phyloP scores from a whole-genome alignment of 164 flowering plant species.

The Vitis rupestris region DNA sequence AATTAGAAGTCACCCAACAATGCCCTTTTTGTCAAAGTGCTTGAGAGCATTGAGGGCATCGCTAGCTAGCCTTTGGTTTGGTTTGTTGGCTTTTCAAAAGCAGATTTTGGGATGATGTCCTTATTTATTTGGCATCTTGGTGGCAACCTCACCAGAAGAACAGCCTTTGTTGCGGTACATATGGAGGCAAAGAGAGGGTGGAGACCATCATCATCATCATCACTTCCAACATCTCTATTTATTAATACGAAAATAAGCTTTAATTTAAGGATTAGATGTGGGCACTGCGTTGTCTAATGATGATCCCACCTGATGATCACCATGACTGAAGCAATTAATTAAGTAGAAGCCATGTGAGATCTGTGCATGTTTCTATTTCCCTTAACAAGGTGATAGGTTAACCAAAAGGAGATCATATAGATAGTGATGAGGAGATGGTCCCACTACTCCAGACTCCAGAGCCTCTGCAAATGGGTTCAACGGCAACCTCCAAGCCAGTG shows the following conservation, averaged over 20 bases:
- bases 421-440: no score
- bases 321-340: background rate
- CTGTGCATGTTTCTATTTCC: no score
- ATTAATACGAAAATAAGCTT: background rate
- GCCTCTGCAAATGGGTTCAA: no score
- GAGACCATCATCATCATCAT: background rate
- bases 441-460: no score
- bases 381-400: no score
- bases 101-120: background rate
- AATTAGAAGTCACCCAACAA: no score
- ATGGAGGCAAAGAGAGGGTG: conserved; percentile 20
- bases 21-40: no score
- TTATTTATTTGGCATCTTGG: conserved; percentile 8
- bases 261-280: no score
- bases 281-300: conserved; percentile 11
- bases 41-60: no score
- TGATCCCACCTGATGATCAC: conserved; percentile 11
- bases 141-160: conserved; percentile 6
- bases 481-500: no score
- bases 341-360: conserved; percentile 1
- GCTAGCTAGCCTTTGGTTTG: no score
- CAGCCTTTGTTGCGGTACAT: conserved; percentile 18
- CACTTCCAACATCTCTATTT: conserved; percentile 27
- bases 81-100: conserved; percentile 12
- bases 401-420: no score